Evolutionary conservation across 2,329 filamentous ascomycete species (phyloP).

Genomic region (Trichoderma breve): DNA sequence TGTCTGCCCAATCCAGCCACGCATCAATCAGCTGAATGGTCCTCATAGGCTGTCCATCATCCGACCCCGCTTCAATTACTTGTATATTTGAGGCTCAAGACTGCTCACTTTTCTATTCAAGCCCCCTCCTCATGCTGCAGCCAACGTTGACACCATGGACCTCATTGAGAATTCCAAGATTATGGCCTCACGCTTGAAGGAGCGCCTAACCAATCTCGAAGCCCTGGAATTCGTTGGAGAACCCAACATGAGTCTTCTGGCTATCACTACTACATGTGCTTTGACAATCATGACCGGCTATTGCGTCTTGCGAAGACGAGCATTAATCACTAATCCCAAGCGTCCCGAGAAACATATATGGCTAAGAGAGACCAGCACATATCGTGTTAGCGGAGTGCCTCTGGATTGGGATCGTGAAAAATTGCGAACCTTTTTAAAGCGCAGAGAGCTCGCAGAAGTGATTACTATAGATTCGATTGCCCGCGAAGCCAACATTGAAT

Average conservation of each 20-base stretch:
- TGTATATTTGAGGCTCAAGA: not conserved
- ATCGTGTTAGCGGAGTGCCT: not conserved
- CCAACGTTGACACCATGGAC: not conserved
- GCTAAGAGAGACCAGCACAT: not conserved
- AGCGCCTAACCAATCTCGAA: fast-evolving
- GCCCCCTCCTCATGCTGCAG: no score
- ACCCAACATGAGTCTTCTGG: not conserved
- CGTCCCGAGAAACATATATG: no score
- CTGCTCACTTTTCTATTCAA: not conserved
- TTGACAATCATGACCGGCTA: not conserved
- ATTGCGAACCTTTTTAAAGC: not conserved
- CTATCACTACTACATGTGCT: not conserved
- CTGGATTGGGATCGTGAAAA: not conserved
- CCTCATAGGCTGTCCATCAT: not conserved
- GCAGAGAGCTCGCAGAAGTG: conserved; percentile 6
- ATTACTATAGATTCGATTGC: not conserved
- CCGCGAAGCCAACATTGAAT: not conserved
- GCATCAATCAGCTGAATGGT: not conserved
- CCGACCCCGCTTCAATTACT: not conserved
- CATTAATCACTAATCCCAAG: not conserved
- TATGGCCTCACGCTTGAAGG: not conserved
- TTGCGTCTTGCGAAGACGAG: not conserved
- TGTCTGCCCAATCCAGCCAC: not conserved
- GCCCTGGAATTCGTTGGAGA: fast-evolving
- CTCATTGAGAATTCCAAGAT: not conserved